A percentile compares a stretch with the other conserved stretches of the same genome.
Conservation (phyloP, 768 basidiomycete species). For the Boletus sensibilis region DNA sequence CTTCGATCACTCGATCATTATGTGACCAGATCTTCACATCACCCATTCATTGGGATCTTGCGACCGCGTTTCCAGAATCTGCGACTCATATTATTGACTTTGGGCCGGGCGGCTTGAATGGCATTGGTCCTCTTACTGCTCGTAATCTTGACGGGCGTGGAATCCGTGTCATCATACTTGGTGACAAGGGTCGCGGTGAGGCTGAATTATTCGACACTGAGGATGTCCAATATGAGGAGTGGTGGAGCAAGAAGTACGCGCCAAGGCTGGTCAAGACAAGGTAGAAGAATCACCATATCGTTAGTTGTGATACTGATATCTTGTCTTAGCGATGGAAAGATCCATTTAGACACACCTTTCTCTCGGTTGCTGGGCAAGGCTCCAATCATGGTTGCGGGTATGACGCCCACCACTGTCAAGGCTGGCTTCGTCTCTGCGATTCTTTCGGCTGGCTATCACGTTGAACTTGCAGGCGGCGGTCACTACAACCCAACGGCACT, state of each 20-base stretch:
- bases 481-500: conserved; percentile 93
- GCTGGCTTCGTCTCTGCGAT: conserved; percentile 93
- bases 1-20: conserved; percentile 81
- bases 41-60: conserved; percentile 91
- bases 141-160: conserved; percentile 93
- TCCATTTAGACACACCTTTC: conserved; percentile 95
- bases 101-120: conserved; percentile 91
- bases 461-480: conserved; percentile 96
- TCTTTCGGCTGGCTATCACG: conserved; percentile 90
- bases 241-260: conserved; percentile 89
- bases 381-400: conserved; percentile 99
- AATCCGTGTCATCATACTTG: conserved; percentile 83
- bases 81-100: conserved; percentile 97
- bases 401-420: conserved; percentile 97
- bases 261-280: conserved; percentile 87
- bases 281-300: conserved; percentile 37
- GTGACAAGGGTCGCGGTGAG: conserved; percentile 87
- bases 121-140: conserved; percentile 88
- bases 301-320: conserved; percentile 1
- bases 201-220: conserved; percentile 77
- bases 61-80: conserved; percentile 83
- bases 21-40: conserved; percentile 92
- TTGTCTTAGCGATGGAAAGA: conserved; percentile 71
- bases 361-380: conserved; percentile 95
- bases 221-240: conserved; percentile 71